These are phyloP conservation scores for Limonium bicolor DNA, from an alignment of 148 eudicot genomes.

Conservation along the genomic window DNA sequence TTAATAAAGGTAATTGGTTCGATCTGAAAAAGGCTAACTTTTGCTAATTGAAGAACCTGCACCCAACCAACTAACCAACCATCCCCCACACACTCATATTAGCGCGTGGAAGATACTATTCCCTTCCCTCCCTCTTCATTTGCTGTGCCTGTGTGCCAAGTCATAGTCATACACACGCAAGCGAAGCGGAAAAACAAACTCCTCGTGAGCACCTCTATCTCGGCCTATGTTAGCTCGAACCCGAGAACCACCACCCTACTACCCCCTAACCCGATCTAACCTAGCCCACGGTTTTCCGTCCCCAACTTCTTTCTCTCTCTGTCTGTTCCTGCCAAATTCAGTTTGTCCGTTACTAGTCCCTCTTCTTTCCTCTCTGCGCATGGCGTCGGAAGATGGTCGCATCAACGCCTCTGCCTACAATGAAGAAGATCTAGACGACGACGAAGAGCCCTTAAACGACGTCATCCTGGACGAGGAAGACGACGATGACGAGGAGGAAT, in stretches of 20 bases:
- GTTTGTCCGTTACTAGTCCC: not conserved
- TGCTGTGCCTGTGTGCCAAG: no score
- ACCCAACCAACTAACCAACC: no score
- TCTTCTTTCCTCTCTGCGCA: not conserved
- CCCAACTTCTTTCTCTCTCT: not conserved
- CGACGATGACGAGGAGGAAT: slow-evolving; percentile 9
- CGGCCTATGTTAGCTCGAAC: slow-evolving; percentile 4
- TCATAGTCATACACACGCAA: no score
- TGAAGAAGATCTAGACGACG: slow-evolving; percentile 39
- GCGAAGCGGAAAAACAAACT: slow-evolving; percentile 13
- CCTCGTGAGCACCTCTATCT: slow-evolving; percentile 15
- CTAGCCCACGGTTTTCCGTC: not conserved
- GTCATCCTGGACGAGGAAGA: slow-evolving; percentile 19
- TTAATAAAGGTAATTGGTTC: no score
- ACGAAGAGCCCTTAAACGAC: slow-evolving; percentile 23
- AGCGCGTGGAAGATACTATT: no score
- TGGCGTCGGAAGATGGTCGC: slow-evolving; percentile 22
- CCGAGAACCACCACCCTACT: slow-evolving; percentile 3
- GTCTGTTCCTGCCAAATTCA: not conserved
- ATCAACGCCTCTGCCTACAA: slow-evolving; percentile 14
- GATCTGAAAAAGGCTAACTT: no score
- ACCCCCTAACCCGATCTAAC: not conserved
- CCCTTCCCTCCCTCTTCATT: no score
- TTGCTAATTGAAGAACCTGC: no score
- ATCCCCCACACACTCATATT: no score